Conservation (phyloP, 1,284 basidiomycete species). For the Athelia sp. region DNA sequence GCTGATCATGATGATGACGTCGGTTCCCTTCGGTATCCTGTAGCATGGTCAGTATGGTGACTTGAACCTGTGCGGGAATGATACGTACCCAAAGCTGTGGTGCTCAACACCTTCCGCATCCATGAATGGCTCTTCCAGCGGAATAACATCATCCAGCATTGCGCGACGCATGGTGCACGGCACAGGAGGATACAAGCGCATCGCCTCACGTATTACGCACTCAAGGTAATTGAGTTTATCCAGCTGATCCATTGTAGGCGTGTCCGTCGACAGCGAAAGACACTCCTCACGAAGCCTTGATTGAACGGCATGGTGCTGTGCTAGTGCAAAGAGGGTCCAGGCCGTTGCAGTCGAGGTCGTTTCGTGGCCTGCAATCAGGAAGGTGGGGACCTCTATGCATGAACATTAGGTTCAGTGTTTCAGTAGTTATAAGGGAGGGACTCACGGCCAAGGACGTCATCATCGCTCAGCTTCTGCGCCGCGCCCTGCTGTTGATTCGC, state of each 20-base stretch:
- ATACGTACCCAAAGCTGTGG: constrained; percentile 28
- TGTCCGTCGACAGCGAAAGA: constrained; percentile 39
- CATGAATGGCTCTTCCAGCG: constrained; percentile 39
- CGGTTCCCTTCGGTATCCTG: constrained; percentile 37
- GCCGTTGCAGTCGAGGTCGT: constrained; percentile 48
- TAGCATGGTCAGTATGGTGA: no score
- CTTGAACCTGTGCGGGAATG: no score
- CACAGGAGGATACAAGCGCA: constrained; percentile 66
- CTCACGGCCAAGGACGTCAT: constrained; percentile 70
- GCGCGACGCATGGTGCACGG: constrained; percentile 46
- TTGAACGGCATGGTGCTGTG: constrained; percentile 52
- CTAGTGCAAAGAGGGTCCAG: constrained; percentile 64
- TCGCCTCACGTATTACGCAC: constrained; percentile 60
- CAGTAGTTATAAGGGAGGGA: background rate
- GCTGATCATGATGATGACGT: constrained; percentile 50
- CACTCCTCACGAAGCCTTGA: constrained; percentile 68
- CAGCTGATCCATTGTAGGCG: constrained; percentile 58
- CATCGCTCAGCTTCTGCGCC: constrained; percentile 58
- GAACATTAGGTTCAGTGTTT: background rate
- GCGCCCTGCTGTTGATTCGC: constrained; percentile 60
- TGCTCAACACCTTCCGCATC: constrained; percentile 34
- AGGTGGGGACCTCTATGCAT: constrained; percentile 33
- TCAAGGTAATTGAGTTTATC: constrained; percentile 58
- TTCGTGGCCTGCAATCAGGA: constrained; percentile 72
- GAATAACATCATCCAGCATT: constrained; percentile 52